Base-by-base conservation (phyloP, 1,284 basidiomycete species). In the Apiotrichum brassicae region DNA sequence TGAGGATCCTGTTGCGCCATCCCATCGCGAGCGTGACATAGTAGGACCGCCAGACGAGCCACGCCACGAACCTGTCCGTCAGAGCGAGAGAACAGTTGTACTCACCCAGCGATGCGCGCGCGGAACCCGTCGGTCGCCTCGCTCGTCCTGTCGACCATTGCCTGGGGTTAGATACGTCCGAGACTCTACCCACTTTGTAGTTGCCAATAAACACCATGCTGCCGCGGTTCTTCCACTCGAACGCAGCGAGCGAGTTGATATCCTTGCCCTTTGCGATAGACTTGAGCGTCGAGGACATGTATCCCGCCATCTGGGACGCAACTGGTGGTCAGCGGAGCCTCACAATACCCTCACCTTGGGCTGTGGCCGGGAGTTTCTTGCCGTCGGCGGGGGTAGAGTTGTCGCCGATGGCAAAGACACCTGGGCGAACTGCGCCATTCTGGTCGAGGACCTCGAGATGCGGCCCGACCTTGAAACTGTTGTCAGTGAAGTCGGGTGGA, bases 391-490 rank as follows among this genome's bases (percentile, higher is more conserved):
- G 79, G 25, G 77, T 78, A 2, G 82, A 80, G 44, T 85, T 82
- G 65, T 93, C 90, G 5, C 90, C 89, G 48, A 92, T 84, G 13
- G 83, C 87, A 76, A 82, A 90, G 2, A 92, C 83, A 63, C 88
- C 82, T 19, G 81, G 76, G 61, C 90, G 79, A 18, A 81, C 72
- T 24, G 77, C 75, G 12, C 80, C 81, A 32, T 84, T 79, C 32
- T 72, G 70, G 34, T 68, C 64, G 40, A 87, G 67, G 9, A 82
- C 77, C 48, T 82, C 81, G 28, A 87, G 76, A 49, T 81, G 76
- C 8, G 80, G 75, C 63, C 85, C 76, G 23, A 84, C 85, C 37
- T 81, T 64, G 9, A 89, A 68, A 34, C 78, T 80, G 62, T 46
- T 19, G 39, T 46, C 5, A 50, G 40, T n/a, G 2, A 25, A 2